These are phyloP conservation scores for Adansonia madagascariensis DNA, from an alignment of 441 rosid genomes.

Conservation along the genomic window DNA sequence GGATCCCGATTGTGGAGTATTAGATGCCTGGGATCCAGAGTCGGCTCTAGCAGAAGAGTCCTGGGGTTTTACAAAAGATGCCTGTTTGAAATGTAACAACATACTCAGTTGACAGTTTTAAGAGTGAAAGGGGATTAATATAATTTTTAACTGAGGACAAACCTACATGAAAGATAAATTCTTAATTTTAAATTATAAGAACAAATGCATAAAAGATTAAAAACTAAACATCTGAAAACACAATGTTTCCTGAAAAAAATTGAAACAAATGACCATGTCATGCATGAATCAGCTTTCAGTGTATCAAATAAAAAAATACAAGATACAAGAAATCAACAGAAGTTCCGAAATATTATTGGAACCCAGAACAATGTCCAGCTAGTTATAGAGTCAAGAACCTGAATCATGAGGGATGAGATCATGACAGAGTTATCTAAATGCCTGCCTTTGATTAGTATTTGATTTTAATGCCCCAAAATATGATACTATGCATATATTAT, in stretches of 20 bases:
- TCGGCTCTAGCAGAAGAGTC: constrained; percentile 60
- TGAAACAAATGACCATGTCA: not conserved
- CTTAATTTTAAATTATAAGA: not conserved
- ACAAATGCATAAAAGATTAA: not conserved
- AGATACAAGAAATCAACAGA: not conserved
- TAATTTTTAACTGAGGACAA: not conserved
- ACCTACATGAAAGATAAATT: not conserved
- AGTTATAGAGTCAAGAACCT: not conserved
- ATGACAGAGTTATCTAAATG: not conserved
- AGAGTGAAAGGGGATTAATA: not conserved
- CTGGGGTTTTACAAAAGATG: constrained; percentile 59
- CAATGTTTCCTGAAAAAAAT: not conserved
- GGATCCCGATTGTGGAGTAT: constrained; percentile 52
- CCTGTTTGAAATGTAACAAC: constrained; percentile 48
- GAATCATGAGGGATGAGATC: not conserved
- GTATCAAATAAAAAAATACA: not conserved
- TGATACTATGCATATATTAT: not conserved
- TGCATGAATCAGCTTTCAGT: not conserved
- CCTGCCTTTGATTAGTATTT: not conserved
- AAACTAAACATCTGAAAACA: not conserved
- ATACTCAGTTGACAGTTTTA: constrained; percentile 20
- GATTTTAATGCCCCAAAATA: not conserved
- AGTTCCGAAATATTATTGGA: not conserved
- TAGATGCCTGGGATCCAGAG: constrained; percentile 54
- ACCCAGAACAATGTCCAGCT: not conserved